These are phyloP conservation scores for Debaryomyces singareniensis DNA, from an alignment of 1,139 yeast species.

Conservation along the genomic window DNA sequence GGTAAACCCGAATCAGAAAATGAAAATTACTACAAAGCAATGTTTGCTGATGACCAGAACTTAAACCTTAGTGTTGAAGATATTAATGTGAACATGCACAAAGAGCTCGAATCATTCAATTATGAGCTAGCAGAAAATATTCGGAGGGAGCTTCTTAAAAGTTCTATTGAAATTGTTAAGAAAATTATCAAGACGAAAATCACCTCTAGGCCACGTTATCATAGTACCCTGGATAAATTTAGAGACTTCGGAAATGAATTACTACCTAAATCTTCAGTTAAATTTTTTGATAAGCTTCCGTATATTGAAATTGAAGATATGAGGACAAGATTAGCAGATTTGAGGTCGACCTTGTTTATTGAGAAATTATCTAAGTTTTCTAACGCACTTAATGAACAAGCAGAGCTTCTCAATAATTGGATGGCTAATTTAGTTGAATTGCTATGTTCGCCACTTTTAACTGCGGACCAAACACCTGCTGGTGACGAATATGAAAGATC, in stretches of 20 bases:
- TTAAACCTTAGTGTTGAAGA: background rate
- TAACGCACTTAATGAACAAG: slow-evolving; percentile 49
- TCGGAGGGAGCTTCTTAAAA: slow-evolving; percentile 46
- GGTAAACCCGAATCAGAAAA: slow-evolving; percentile 12
- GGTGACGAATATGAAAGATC: slow-evolving; percentile 79
- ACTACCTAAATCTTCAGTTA: slow-evolving; percentile 31
- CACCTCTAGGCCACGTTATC: slow-evolving; percentile 16
- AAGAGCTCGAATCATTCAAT: slow-evolving; percentile 27
- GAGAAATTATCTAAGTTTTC: slow-evolving; percentile 18
- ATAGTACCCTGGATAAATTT: slow-evolving; percentile 7
- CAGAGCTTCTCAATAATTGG: slow-evolving; percentile 51
- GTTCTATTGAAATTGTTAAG: slow-evolving; percentile 33
- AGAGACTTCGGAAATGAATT: slow-evolving; percentile 25
- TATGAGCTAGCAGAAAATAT: slow-evolving; percentile 61
- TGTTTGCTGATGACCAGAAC: slow-evolving; percentile 1
- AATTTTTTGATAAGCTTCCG: slow-evolving; percentile 28
- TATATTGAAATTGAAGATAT: slow-evolving; percentile 14
- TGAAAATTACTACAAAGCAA: slow-evolving; percentile 5
- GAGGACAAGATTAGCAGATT: slow-evolving; percentile 13
- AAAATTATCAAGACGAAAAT: slow-evolving; percentile 21
- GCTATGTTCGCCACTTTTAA: slow-evolving; percentile 39
- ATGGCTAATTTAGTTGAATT: slow-evolving; percentile 38
- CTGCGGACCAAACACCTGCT: slow-evolving; percentile 45
- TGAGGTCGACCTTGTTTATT: slow-evolving; percentile 15
- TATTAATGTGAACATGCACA: slow-evolving; percentile 5